Percentiles rank a stretch among this genome's conserved stretches.
phyloP scores from a whole-genome alignment of 495 filamentous ascomycete species.

The Hypoxylon rickii region DNA sequence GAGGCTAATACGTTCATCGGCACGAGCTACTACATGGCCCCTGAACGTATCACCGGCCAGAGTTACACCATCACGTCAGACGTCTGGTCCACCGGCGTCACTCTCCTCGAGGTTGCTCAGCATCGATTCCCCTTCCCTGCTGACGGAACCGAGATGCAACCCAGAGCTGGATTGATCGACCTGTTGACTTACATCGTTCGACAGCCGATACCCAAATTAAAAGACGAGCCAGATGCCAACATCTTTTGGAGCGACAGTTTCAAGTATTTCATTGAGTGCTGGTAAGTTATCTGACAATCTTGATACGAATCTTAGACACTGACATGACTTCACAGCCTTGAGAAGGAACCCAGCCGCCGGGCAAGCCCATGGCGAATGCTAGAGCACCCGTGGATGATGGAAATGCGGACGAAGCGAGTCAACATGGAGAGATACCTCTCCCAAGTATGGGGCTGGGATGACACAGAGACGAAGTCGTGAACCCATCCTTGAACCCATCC shows the following conservation, averaged over 20 bases:
- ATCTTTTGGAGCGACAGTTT: constrained; percentile 95
- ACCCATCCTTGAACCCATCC: background rate
- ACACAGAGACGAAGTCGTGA: constrained; percentile 34
- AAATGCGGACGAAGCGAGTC: constrained; percentile 93
- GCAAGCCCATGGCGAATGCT: constrained; percentile 98
- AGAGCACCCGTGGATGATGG: constrained; percentile 97
- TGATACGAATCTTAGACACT: too few species aligned
- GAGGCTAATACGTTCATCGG: constrained; percentile 99
- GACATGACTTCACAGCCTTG: constrained; percentile 63
- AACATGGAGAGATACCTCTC: constrained; percentile 92
- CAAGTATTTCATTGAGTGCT: constrained; percentile 99
- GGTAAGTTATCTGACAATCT: constrained; percentile 71
- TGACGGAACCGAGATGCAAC: constrained; percentile 88
- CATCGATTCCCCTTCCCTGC: constrained; percentile 97
- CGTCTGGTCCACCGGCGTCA: constrained; percentile 96
- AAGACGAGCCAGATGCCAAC: constrained; percentile 80
- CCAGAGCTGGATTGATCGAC: constrained; percentile 87
- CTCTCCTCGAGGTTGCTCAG: constrained; percentile 94
- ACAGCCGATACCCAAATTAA: constrained; percentile 93
- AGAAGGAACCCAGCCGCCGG: constrained; percentile 85
- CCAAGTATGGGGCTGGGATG: constrained; percentile 95
- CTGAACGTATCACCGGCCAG: constrained; percentile 95
- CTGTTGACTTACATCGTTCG: constrained; percentile 95
- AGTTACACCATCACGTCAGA: constrained; percentile 98
- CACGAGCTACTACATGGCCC: constrained; percentile 99